Base-by-base conservation (phyloP, 768 basidiomycete genomes). In the Suillus variegatus region DNA sequence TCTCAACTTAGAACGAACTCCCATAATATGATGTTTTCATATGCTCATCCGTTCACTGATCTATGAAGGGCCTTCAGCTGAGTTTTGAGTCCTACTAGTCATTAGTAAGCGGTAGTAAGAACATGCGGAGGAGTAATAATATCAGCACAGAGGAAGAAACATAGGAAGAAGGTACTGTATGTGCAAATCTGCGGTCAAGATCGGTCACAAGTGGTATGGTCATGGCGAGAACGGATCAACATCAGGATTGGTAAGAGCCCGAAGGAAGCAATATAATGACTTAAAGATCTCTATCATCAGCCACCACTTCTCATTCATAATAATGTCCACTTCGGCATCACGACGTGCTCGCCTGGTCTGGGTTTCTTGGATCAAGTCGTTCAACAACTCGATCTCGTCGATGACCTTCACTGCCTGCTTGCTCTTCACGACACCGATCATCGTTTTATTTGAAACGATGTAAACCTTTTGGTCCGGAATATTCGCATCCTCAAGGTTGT, bases 321-420 rank as follows among this genome's bases (percentile, higher is more conserved):
- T 16, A 3, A 4, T 55, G 10, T 8, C 35, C 35, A 20, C 54
- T n/a, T 35, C 54, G 20, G 5, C n/a, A 22, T 55, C 54, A 36
- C 10, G 18, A 9, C 20, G 52, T 4, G 20, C 35, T 56, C 35
- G 35, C 35, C 35, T 56, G n/a, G 16, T n/a, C n/a, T 56, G 55
- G 18, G 67, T 73, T 41, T 74, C 73, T 25, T 52, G 63, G 32
- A 70, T 64, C 0, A 75, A 40, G 58, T 76, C 74, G 36, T 65
- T 65, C 40, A 75, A 63, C 25, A 75, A 51, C 9, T 75, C 72
- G 6, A 76, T 49, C 4, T 76, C 74, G 12, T 75, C 74, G 22
- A 75, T 75, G 14, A 61, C 64, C 49, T 49, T 72, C 49, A 66
- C 73, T 0, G 75, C 72, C 6, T 67, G 46, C 57, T 73, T 70